phyloP scores from a whole-genome alignment of 345 rosid species.

The Eucalyptus erythrocorys region DNA sequence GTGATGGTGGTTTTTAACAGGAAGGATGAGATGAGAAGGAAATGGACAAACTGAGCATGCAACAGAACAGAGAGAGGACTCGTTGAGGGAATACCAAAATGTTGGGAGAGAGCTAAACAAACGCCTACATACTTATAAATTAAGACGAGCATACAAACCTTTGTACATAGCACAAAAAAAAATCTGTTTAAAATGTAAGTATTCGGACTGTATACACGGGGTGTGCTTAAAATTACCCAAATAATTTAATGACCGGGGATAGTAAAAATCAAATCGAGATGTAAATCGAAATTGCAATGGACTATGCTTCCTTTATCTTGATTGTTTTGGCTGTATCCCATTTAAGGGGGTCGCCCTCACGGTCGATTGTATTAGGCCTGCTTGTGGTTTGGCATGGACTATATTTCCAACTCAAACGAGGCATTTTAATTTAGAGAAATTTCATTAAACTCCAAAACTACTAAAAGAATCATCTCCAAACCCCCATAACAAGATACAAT shows the following conservation, averaged over 20 bases:
- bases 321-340: neutral
- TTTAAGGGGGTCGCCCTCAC: accelerated
- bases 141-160: neutral
- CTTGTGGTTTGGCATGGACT: neutral
- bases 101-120: neutral
- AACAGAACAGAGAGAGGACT: neutral
- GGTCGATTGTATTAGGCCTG: neutral
- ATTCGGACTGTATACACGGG: neutral
- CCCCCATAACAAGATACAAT: neutral
- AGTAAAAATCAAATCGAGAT: neutral
- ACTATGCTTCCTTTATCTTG: neutral
- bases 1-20: neutral
- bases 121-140: neutral
- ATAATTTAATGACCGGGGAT: neutral
- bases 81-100: neutral
- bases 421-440: neutral
- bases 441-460: neutral
- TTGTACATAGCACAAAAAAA: neutral
- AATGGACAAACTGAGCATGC: neutral
- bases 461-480: neutral
- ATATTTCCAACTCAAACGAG: neutral
- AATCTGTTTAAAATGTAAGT: neutral
- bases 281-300: neutral
- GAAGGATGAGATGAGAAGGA: neutral
- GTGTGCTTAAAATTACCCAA: neutral